Evolutionary conservation across 805 yeast genomes (phyloP), one percentile per base, ranked within the genome.

Genomic region (Spencermartinsiella europaea): DNA sequence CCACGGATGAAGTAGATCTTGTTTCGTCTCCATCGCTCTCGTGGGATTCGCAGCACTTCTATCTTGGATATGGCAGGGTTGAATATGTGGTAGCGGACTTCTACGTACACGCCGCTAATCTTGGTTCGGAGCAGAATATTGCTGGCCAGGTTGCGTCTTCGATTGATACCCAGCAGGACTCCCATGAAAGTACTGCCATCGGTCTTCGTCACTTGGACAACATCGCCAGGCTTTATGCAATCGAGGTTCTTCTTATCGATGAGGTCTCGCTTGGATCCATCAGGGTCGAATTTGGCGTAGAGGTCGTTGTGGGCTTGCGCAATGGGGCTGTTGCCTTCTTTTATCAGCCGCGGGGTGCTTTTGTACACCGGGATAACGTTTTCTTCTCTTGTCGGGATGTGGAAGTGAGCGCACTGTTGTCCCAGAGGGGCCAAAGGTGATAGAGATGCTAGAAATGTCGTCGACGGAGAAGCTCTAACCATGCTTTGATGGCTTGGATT

Each of bases 1-100:
- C 65, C 83, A 70, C 96, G 84, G 61, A 93, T 84, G 68, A 87
- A 93, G 74, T 83, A 90, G 58, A 88, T 91, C 73, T 87, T 91
- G 68, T 80, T 79, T 77, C 95, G 80, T 52, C 75, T 73, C 72
- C 84, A 79, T 66, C 87, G 81, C 60, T 76, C 77, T 52, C 61
- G 56, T 20, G 95, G 91, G 66, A 82, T 82, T 66, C 85, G 76
- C 51, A 91, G 66, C 34, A 89, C 65, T 66, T 90, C 97, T 44
- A 91, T 73, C 65, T 83, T 78, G 52, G 80, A 77, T 46, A 93
- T 74, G 45, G 79, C 72, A 5, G 97, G 96, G 51, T 83, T 84
- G 71, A 74, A 91, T 21, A 91, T 67, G 22, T 91, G 90, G 40
- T 89, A 78, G 51, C 91, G 74, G 52, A 83, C 69, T 61, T 91